Percentiles rank a stretch among this genome's conserved stretches.
These are phyloP conservation scores for Fusarium albosuccineum DNA, from an alignment of 2,329 filamentous ascomycete genomes.

Conservation along the genomic window DNA sequence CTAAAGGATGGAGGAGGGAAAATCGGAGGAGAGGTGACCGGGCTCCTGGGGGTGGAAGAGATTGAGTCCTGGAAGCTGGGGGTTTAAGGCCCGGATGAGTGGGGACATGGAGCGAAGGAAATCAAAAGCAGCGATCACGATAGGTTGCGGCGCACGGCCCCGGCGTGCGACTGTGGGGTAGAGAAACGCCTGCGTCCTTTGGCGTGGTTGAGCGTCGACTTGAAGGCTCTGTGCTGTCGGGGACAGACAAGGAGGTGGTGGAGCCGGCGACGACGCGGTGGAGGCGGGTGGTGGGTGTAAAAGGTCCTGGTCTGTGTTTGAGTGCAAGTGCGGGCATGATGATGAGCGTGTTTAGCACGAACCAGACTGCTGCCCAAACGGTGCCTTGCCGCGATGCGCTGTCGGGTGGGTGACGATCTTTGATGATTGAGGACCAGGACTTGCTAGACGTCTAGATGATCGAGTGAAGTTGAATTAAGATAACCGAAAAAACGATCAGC, in stretches of 20 bases:
- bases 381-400: conserved; percentile 1
- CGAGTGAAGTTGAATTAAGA: conserved; percentile 26
- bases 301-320: conserved; percentile 31
- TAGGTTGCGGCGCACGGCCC: conserved; percentile 41
- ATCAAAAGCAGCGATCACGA: conserved; percentile 43
- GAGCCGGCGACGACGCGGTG: conserved; percentile 33
- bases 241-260: conserved; percentile 30
- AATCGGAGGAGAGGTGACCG: conserved; percentile 30
- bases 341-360: conserved; percentile 4
- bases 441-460: not conserved
- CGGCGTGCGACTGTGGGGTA: conserved; percentile 47
- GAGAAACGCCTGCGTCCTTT: conserved; percentile 37
- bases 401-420: conserved; percentile 6
- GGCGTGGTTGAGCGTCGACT: conserved; percentile 25
- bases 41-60: conserved; percentile 39
- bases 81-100: conserved; percentile 44
- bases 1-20: conserved; percentile 37
- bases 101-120: conserved; percentile 37
- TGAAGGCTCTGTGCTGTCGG: conserved; percentile 14
- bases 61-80: conserved; percentile 45
- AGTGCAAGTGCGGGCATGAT: conserved; percentile 16
- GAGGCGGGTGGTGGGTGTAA: conserved; percentile 21
- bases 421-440: not conserved
- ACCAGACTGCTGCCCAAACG: conserved; percentile 11
- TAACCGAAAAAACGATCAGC: conserved; percentile 10